Percentiles rank a stretch among this genome's conserved stretches.
These are phyloP conservation scores for Proliferodiscus dingleyae DNA, from an alignment of 2,329 filamentous ascomycete genomes.

Conservation along the genomic window DNA sequence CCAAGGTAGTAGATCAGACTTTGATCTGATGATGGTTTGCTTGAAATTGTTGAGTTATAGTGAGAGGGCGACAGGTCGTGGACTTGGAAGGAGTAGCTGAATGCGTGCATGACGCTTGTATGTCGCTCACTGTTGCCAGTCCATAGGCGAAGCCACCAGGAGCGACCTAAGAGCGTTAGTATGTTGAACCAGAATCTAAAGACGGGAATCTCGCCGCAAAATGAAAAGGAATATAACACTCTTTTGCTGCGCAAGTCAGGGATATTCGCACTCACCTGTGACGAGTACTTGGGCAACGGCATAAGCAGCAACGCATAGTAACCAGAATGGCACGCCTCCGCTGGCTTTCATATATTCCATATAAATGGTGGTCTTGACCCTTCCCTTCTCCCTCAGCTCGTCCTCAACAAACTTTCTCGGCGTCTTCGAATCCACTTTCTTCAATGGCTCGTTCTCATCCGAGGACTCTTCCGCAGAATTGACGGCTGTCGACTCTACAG, in stretches of 20 bases:
- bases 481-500: conserved; percentile 46
- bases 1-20: conserved; percentile 59
- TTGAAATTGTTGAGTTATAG: neutral
- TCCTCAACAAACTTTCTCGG: conserved; percentile 72
- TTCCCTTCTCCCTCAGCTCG: conserved; percentile 66
- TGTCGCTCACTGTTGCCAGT: conserved; percentile 41
- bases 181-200: too few species aligned
- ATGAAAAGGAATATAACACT: too few species aligned
- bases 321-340: conserved; percentile 60
- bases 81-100: conserved; percentile 41
- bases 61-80: conserved; percentile 35
- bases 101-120: conserved; percentile 16
- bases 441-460: conserved; percentile 38
- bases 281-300: conserved; percentile 48
- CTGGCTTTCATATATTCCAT: conserved; percentile 60
- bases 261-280: conserved; percentile 40
- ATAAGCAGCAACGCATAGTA: conserved; percentile 48
- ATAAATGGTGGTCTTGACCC: conserved; percentile 65
- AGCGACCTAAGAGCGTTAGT: conserved; percentile 37
- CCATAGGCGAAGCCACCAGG: conserved; percentile 63
- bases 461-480: conserved; percentile 50
- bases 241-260: neutral
- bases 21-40: conserved; percentile 22
- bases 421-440: conserved; percentile 46
- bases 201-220: too few species aligned